Evolutionary conservation across 2,329 filamentous ascomycete species (phyloP).

Genomic region (Zalaria obscura): DNA sequence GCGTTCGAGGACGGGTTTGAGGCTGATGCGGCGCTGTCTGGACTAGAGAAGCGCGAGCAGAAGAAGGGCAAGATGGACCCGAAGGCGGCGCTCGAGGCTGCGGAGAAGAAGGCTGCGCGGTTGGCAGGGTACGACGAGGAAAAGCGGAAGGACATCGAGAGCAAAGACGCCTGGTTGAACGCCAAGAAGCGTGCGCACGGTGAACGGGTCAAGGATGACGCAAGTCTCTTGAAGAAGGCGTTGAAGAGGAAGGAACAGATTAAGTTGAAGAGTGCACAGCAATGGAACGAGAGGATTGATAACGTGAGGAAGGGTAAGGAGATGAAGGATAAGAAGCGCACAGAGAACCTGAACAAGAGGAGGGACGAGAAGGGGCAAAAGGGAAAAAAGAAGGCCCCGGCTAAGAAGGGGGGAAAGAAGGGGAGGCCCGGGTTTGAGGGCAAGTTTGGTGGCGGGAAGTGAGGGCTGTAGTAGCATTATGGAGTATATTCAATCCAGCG

Average conservation of each 20-base stretch:
- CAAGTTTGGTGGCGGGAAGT: conserved; percentile 41
- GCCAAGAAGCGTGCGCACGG: conserved; percentile 81
- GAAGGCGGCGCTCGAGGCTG: conserved; percentile 70
- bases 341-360: conserved; percentile 48
- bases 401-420: conserved; percentile 63
- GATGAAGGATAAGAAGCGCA: conserved; percentile 34
- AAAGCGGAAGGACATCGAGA: conserved; percentile 74
- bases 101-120: conserved; percentile 74
- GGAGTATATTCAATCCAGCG: no score
- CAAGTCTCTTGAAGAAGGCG: conserved; percentile 78
- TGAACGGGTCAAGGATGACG: conserved; percentile 78
- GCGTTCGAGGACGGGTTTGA: conserved; percentile 76
- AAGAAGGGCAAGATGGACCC: conserved; percentile 74
- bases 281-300: conserved; percentile 46
- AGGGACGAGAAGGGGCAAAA: conserved; percentile 72
- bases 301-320: conserved; percentile 32
- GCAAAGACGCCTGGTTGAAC: conserved; percentile 90
- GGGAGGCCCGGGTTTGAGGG: conserved; percentile 47
- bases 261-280: conserved; percentile 84
- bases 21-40: conserved; percentile 54
- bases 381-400: conserved; percentile 54
- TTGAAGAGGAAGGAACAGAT: conserved; percentile 81
- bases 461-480: no score
- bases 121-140: conserved; percentile 60
- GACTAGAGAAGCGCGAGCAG: conserved; percentile 48